Base-by-base conservation (phyloP, 2,329 filamentous ascomycete species). In the Cercospora sp. region DNA sequence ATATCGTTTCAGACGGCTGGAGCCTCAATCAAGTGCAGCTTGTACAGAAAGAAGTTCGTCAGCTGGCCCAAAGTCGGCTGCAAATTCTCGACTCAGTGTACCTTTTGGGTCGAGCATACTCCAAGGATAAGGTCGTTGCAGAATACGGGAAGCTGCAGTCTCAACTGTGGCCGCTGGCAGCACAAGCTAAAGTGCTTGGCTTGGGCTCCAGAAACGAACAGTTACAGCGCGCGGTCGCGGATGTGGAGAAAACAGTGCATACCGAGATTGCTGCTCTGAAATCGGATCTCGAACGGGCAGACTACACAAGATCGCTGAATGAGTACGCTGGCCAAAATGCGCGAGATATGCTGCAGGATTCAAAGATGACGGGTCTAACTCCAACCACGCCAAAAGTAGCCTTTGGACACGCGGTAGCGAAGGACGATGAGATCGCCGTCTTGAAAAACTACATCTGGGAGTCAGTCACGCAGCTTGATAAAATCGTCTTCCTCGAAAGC, bases 1-100 rank as follows among this genome's bases (percentile, higher is more conserved):
- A 5, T n/a, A n/a, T 61, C 57, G 37, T 43, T 18, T 59, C 53
- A 12, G 53, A 49, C 18, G 30, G 55, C 37, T 51, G 53, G 32
- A 59, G 40, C 7, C 43, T 65, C 10, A 58, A 28, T 24, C 53
- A 65, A 51, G 26, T 59, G 40, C 34, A 59, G 26, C 37, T 30
- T 12, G 32, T 45, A 16, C 43, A 8, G 21, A 51, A 30, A 26
- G 55, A 37, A 5, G 26, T 65, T 24, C 16, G 21, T 13, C 53
- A 57, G 21, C 34, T 65, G 16, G 37, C 16, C 12, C 32, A 65
- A 34, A 43, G 55, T 13, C 53, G 63, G 13, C 7, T 59, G 43
- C 28, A 59, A 26, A 65, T 65, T 18, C 28, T 37, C 7, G 26
- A 60, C 21, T 60, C 53, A 16, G 13, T 65, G 34, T 32, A 45